A percentile compares a stretch with the other conserved stretches of the same genome.
Evolutionary conservation across 768 basidiomycete genomes (phyloP).

Genomic region (Asterophora lycoperdoides): DNA sequence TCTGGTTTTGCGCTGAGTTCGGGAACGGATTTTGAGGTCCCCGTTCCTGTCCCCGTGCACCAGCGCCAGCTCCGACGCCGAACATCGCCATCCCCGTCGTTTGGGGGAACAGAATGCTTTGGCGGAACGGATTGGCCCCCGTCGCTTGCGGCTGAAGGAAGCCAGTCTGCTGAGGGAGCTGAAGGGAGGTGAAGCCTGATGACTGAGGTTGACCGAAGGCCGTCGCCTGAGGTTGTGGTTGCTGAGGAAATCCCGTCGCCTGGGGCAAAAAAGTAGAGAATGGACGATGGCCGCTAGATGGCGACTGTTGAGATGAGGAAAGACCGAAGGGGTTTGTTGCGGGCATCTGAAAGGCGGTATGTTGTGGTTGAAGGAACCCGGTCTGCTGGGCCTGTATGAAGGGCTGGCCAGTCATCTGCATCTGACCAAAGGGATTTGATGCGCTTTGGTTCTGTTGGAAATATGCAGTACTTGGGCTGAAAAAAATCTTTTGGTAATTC

Average conservation of each 20-base stretch:
- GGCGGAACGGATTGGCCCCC: slow-evolving; percentile 80
- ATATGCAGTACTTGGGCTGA: slow-evolving; percentile 45
- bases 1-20: slow-evolving; percentile 18
- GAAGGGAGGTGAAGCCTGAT: slow-evolving; percentile 24
- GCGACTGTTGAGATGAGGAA: slow-evolving; percentile 32
- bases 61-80: slow-evolving; percentile 23
- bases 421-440: slow-evolving; percentile 76
- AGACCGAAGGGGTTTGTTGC: slow-evolving; percentile 44
- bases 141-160: slow-evolving; percentile 57
- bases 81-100: slow-evolving; percentile 54
- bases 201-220: slow-evolving; percentile 23
- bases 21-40: slow-evolving; percentile 16
- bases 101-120: slow-evolving; percentile 67
- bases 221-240: slow-evolving; percentile 31
- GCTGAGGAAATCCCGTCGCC: slow-evolving; percentile 23
- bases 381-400: slow-evolving; percentile 52
- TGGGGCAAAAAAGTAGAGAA: slow-evolving; percentile 58
- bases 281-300: slow-evolving; percentile 40
- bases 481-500: neutral
- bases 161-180: slow-evolving; percentile 26
- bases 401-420: slow-evolving; percentile 50
- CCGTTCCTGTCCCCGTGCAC: slow-evolving; percentile 13
- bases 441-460: slow-evolving; percentile 50
- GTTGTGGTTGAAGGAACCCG: slow-evolving; percentile 51
- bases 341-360: slow-evolving; percentile 36